Conservation (phyloP, 148 eudicot genomes). For the Vaccinium myrtillus region DNA sequence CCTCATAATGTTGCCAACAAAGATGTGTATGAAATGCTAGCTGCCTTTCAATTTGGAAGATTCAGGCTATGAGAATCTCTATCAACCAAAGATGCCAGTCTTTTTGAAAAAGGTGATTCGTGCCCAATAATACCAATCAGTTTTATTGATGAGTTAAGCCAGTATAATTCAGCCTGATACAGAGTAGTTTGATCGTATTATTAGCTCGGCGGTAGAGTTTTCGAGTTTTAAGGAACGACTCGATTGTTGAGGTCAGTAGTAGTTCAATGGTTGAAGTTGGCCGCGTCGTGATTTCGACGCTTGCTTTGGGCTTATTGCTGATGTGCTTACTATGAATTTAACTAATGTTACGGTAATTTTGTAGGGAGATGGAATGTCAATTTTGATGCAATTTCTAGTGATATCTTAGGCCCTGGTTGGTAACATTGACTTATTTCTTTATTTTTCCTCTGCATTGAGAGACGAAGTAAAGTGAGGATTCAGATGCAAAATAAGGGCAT, state of each 20-base stretch:
- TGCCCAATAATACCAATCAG: too few relatives aligned
- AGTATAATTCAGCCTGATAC: not conserved
- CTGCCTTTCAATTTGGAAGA: constrained; percentile 11
- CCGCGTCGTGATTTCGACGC: too few relatives aligned
- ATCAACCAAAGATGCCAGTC: not conserved
- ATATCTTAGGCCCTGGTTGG: not conserved
- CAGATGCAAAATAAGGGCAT: too few relatives aligned
- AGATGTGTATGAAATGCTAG: not conserved
- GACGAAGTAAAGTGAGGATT: too few relatives aligned
- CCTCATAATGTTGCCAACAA: not conserved
- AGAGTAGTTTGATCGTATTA: not conserved
- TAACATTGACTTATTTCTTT: too few relatives aligned
- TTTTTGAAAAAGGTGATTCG: too few relatives aligned
- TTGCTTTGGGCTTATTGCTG: not conserved
- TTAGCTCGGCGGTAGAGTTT: too few relatives aligned
- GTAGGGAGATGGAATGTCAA: not conserved
- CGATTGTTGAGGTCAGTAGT: too few relatives aligned
- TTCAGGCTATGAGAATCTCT: not conserved
- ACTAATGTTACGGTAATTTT: not conserved
- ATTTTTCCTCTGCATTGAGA: too few relatives aligned
- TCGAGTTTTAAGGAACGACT: too few relatives aligned
- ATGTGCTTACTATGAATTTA: not conserved
- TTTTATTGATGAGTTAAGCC: too few relatives aligned
- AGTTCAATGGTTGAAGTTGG: too few relatives aligned
- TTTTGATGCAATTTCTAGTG: not conserved